Percentiles rank a stretch among this genome's conserved stretches.
Evolutionary conservation across 1,139 yeast genomes (phyloP).

Genomic region (Ogataea hybrid): DNA sequence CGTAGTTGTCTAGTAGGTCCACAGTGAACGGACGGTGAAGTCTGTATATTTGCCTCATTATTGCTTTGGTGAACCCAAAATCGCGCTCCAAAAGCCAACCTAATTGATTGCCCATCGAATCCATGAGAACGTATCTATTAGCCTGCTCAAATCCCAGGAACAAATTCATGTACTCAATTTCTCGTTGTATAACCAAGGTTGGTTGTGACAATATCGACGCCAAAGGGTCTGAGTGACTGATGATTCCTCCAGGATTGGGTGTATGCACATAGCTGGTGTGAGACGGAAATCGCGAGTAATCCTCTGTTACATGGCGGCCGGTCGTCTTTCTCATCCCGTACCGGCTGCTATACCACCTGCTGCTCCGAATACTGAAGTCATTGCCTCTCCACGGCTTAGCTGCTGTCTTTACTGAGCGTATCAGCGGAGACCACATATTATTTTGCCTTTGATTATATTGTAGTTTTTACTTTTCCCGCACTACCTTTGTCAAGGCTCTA

Average conservation of each 20-base stretch:
- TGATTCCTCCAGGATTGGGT: constrained; percentile 45
- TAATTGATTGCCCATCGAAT: constrained; percentile 66
- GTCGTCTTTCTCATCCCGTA: constrained; percentile 3
- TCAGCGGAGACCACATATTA: not conserved
- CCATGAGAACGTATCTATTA: constrained; percentile 71
- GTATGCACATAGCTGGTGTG: constrained; percentile 5
- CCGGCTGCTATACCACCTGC: not conserved
- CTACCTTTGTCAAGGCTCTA: constrained; percentile 7
- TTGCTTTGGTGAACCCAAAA: constrained; percentile 61
- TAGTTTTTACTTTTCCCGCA: not conserved
- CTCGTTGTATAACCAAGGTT: constrained; percentile 80
- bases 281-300: not conserved
- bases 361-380: not conserved
- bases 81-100: constrained; percentile 86
- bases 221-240: constrained; percentile 55
- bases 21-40: constrained; percentile 86
- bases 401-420: not conserved
- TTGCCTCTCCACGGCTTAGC: not conserved
- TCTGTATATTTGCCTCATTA: constrained; percentile 78
- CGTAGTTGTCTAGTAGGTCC: constrained; percentile 71
- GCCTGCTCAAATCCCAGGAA: constrained; percentile 91
- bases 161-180: constrained; percentile 83
- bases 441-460: not conserved
- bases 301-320: not conserved
- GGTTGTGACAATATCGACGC: constrained; percentile 67